Conservation (phyloP, 192 early-diverging fungal genomes). For the Coemansia pectinata region DNA sequence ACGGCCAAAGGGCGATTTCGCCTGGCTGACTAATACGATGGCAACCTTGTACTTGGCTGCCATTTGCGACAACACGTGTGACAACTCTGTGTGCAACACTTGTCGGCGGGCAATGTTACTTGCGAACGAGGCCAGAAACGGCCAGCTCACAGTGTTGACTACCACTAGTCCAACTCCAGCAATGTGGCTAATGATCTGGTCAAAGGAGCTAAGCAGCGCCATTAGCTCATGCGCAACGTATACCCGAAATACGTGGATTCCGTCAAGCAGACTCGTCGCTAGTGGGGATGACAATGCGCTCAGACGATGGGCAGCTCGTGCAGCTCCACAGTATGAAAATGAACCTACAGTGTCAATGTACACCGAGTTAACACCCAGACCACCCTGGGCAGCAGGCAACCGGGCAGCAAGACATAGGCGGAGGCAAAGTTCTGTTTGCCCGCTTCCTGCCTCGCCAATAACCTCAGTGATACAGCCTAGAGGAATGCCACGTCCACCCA, state of each 20-base stretch:
- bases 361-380: constrained; percentile 6
- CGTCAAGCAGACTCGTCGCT: constrained; percentile 2
- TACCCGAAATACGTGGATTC: constrained; percentile 26
- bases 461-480: constrained; percentile 22
- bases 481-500: constrained; percentile 17
- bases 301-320: neutral
- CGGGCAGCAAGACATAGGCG: constrained; percentile 25
- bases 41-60: constrained; percentile 22
- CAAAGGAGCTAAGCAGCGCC: constrained; percentile 21
- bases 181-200: constrained; percentile 5
- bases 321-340: constrained; percentile 20
- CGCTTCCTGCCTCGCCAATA: constrained; percentile 18
- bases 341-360: constrained; percentile 27
- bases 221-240: constrained; percentile 36
- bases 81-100: constrained; percentile 24
- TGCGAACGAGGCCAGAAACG: constrained; percentile 35
- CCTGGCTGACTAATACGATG: constrained; percentile 38
- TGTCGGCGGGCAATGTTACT: constrained; percentile 25
- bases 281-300: neutral
- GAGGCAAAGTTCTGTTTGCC: constrained; percentile 23
- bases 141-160: constrained; percentile 42
- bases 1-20: constrained; percentile 14
- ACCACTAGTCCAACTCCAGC: constrained; percentile 20
- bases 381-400: constrained; percentile 7
- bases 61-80: constrained; percentile 16